A percentile compares a stretch with the other conserved stretches of the same genome.
These are phyloP conservation scores for Phaeosphaeriaceae sp. DNA, from an alignment of 2,329 filamentous ascomycete genomes.

Conservation along the genomic window DNA sequence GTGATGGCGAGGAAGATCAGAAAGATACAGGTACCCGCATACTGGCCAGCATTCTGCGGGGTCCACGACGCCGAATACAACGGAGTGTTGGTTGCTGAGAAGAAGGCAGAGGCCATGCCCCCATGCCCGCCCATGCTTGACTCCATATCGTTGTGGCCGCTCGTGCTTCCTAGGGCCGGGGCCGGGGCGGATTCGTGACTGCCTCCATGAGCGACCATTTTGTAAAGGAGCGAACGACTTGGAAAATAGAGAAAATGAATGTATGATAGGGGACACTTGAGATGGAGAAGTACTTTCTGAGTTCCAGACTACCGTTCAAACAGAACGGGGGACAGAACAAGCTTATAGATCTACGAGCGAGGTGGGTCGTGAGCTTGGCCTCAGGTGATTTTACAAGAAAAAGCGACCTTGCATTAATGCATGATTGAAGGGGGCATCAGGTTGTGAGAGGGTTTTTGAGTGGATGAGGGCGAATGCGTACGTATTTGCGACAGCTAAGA, in stretches of 20 bases:
- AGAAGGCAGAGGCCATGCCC: constrained; percentile 68
- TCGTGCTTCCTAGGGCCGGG: constrained; percentile 19
- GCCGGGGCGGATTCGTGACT: constrained; percentile 24
- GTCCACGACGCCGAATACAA: constrained; percentile 76
- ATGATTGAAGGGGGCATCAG: constrained; percentile 16
- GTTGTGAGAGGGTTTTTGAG: constrained; percentile 21
- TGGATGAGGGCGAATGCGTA: constrained; percentile 32
- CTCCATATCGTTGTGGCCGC: constrained; percentile 23
- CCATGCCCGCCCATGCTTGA: constrained; percentile 20
- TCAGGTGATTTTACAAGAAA: constrained; percentile 10
- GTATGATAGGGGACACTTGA: constrained; percentile 2
- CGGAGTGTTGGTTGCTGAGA: constrained; percentile 65
- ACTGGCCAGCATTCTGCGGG: constrained; percentile 70
- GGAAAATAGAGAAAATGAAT: not conserved
- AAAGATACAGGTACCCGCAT: constrained; percentile 92
- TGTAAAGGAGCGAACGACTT: not conserved
- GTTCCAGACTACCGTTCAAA: constrained; percentile 38
- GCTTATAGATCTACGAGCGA: constrained; percentile 26
- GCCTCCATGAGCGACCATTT: constrained; percentile 44
- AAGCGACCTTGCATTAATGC: constrained; percentile 34
- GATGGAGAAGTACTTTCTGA: constrained; percentile 16
- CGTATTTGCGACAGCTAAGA: constrained; percentile 43
- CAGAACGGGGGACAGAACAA: constrained; percentile 14
- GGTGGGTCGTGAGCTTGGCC: constrained; percentile 24
- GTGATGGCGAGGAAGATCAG: constrained; percentile 76